Evolutionary conservation across 78 protist genomes (phyloP), one percentile per base, ranked within the genome.

Genomic region (Protostelium mycophagum): DNA sequence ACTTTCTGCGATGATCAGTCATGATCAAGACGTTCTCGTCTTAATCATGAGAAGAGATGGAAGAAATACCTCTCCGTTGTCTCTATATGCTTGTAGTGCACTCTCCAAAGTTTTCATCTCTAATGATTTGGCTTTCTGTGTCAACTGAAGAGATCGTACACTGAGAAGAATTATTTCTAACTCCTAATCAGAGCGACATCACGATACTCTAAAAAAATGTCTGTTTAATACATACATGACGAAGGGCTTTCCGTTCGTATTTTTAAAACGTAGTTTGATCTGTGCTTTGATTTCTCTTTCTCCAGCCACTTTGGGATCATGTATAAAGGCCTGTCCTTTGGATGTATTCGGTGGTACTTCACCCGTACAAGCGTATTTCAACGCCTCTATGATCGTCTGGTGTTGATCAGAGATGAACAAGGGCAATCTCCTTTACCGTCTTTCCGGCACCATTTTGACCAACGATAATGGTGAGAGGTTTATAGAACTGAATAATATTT

Each of bases 361-460:
- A 25, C 99, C 99, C 38, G 99, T 98, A 0, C 93, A 84, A 28
- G 97, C 97, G 86, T 92, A 95, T 63, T 95, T 94, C 83, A 99
- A 86, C 37, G 95, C 90, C 88, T 99, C 99, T 83, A 99, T 99
- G 88, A 98, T 96, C 0, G 99, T 98, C 98, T 96, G 89, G 9
- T n/a, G n/a, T n/a, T n/a, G n/a, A n/a, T n/a, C n/a, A n/a, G n/a
- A n/a, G n/a, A n/a, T 29, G 37, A 0, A 73, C 25, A 51, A 0
- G 16, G 87, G 1, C 73, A 86, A 86, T 34, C 9, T 28, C 88
- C 89, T 5, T 35, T 88, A 97, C 98, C 63, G 99, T 99, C 92
- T 99, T 99, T 10, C 99, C 99, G 1, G 97, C 88, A 28, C 99
- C 99, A 85, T 99, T 99, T 16, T 23, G 63, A 0, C 99, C 99